Evolutionary conservation across 768 basidiomycete species (phyloP).

Genomic region (Hericium alpestre): DNA sequence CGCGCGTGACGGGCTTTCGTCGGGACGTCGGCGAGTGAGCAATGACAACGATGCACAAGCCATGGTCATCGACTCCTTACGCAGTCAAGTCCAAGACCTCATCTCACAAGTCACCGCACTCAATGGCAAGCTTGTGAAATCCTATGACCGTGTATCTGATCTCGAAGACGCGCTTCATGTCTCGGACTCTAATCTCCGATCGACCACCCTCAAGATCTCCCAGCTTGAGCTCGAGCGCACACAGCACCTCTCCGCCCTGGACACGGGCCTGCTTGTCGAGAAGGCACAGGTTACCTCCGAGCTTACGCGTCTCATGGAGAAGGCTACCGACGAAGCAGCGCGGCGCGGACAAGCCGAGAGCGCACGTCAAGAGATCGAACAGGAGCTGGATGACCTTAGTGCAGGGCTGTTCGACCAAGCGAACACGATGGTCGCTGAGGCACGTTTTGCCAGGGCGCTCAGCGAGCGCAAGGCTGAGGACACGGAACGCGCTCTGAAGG

Average conservation of each 20-base stretch:
- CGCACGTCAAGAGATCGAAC: conserved; percentile 75
- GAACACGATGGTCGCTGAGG: conserved; percentile 96
- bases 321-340: conserved; percentile 89
- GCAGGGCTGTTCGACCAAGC: conserved; percentile 85
- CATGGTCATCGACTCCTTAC: conserved; percentile 72
- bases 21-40: conserved; percentile 2
- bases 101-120: conserved; percentile 85
- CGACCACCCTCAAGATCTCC: conserved; percentile 55
- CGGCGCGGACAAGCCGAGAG: conserved; percentile 84
- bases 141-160: conserved; percentile 86
- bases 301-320: conserved; percentile 87
- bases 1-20: background rate
- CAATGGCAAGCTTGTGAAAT: conserved; percentile 85
- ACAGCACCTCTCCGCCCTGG: conserved; percentile 81
- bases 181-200: conserved; percentile 44
- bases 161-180: conserved; percentile 84
- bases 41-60: conserved; percentile 59
- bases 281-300: conserved; percentile 83
- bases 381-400: conserved; percentile 90
- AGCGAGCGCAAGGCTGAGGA: conserved; percentile 70
- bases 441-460: conserved; percentile 51
- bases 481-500: conserved; percentile 65
- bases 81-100: conserved; percentile 74
- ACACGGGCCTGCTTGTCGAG: conserved; percentile 88
- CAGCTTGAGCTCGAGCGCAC: conserved; percentile 78